phyloP scores from a whole-genome alignment of 2,329 filamentous ascomycete species.

The Aureobasidium subglaciale region DNA sequence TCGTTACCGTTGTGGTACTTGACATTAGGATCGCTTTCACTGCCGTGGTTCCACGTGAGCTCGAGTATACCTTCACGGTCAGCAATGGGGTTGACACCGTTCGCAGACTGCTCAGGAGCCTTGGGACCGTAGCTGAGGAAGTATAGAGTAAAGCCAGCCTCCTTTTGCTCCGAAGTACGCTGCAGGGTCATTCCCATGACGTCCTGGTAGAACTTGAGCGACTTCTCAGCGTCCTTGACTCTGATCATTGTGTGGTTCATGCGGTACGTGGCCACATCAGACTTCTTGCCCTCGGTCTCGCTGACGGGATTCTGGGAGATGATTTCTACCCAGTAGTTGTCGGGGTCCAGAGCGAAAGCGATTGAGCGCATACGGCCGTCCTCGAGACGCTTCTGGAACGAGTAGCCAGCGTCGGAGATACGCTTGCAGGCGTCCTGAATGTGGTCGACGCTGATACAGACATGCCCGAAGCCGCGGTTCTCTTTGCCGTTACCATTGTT shows the following conservation, averaged over 20 bases:
- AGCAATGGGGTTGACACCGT: constrained; percentile 52
- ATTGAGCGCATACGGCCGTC: constrained; percentile 85
- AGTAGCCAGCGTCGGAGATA: constrained; percentile 82
- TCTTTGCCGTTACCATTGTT: constrained; percentile 90
- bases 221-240: constrained; percentile 58
- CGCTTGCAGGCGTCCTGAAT: constrained; percentile 85
- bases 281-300: constrained; percentile 65
- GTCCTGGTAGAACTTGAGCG: constrained; percentile 55
- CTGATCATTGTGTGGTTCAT: constrained; percentile 73
- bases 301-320: constrained; percentile 66
- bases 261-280: constrained; percentile 68
- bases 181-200: constrained; percentile 81
- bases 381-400: constrained; percentile 88
- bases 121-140: constrained; percentile 69
- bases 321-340: constrained; percentile 61
- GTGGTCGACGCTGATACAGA: constrained; percentile 61
- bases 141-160: constrained; percentile 78
- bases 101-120: constrained; percentile 45
- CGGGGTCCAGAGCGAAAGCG: constrained; percentile 67
- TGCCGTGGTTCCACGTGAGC: constrained; percentile 76
- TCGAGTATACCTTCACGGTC: constrained; percentile 79
- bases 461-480: constrained; percentile 73
- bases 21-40: constrained; percentile 77
- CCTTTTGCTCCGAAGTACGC: constrained; percentile 62
- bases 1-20: constrained; percentile 89